phyloP scores from a whole-genome alignment of 768 basidiomycete species.

The Lentinula raphanica region DNA sequence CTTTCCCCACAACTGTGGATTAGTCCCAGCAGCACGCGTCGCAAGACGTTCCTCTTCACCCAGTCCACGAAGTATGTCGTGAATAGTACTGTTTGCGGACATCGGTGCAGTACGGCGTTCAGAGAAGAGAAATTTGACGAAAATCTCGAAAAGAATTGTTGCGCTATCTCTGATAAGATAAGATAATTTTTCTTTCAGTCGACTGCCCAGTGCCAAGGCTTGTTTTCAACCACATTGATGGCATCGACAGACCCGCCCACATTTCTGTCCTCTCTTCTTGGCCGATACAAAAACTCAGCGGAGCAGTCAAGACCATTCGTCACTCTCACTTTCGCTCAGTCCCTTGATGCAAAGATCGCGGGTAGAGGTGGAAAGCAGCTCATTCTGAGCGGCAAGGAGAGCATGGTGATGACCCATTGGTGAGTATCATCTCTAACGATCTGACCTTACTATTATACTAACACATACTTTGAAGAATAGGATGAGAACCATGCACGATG shows the following conservation, averaged over 20 bases:
- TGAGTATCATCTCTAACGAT: conserved; percentile 26
- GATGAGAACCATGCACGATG: conserved; percentile 91
- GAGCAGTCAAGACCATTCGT: conserved; percentile 44
- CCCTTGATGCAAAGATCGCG: conserved; percentile 84
- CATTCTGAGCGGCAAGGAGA: conserved; percentile 77
- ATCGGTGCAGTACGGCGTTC: conserved; percentile 9
- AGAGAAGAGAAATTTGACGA: conserved; percentile 6
- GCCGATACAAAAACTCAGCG: background rate
- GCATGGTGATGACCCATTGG: conserved; percentile 95
- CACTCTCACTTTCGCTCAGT: conserved; percentile 85
- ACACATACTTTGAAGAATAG: conserved; percentile 44
- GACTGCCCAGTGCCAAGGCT: no score
- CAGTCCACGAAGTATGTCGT: conserved; percentile 12
- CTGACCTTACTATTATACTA: background rate
- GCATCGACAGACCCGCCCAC: background rate
- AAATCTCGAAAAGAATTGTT: no score
- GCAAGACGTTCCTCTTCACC: conserved; percentile 17
- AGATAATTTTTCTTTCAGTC: no score
- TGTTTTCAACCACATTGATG: background rate
- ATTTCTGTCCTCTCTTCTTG: conserved; percentile 1
- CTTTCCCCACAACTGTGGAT: conserved; percentile 12
- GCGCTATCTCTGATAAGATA: no score
- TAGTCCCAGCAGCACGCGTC: conserved; percentile 5
- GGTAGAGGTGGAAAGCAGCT: conserved; percentile 70
- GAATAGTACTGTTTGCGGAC: conserved; percentile 16